phyloP scores from a whole-genome alignment of 2,329 filamentous ascomycete species.

The Diaporthe sp. region DNA sequence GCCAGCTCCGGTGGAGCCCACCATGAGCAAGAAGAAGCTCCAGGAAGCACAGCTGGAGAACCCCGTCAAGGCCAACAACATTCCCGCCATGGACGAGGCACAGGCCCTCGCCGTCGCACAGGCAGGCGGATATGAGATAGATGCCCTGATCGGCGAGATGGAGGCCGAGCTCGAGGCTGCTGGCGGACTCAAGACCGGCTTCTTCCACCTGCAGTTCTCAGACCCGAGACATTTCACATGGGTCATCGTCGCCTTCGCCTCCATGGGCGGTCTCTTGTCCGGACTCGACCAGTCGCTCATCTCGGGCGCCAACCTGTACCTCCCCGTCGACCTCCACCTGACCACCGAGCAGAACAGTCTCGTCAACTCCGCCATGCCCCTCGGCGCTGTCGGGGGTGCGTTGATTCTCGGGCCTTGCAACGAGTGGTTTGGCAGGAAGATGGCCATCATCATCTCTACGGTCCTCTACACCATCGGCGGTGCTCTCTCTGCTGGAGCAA shows the following conservation, averaged over 20 bases:
- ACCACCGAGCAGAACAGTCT: constrained; percentile 71
- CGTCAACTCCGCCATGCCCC: constrained; percentile 79
- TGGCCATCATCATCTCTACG: constrained; percentile 78
- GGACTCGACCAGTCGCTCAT: constrained; percentile 82
- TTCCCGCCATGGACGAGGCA: constrained; percentile 47
- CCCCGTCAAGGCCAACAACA: constrained; percentile 40
- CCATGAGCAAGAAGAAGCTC: constrained; percentile 40
- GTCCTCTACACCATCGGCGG: constrained; percentile 79
- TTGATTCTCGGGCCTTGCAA: constrained; percentile 76
- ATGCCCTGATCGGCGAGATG: constrained; percentile 58
- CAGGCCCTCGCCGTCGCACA: constrained; percentile 55
- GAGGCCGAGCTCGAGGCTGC: constrained; percentile 55
- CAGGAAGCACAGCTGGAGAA: constrained; percentile 46
- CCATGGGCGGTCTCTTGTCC: constrained; percentile 80
- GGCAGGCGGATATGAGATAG: constrained; percentile 53
- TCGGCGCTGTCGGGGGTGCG: constrained; percentile 79
- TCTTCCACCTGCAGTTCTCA: constrained; percentile 70
- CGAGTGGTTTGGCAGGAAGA: constrained; percentile 76
- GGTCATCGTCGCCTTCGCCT: constrained; percentile 78
- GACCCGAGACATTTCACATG: constrained; percentile 77
- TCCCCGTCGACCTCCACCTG: constrained; percentile 72
- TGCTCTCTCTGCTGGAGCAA: constrained; percentile 75
- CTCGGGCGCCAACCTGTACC: constrained; percentile 77
- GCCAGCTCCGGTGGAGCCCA: constrained; percentile 37
- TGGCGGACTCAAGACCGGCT: constrained; percentile 51